Evolutionary conservation across 352 stramenopile species (phyloP), one percentile per base, ranked within the genome.

Genomic region (Pythium inflatum): DNA sequence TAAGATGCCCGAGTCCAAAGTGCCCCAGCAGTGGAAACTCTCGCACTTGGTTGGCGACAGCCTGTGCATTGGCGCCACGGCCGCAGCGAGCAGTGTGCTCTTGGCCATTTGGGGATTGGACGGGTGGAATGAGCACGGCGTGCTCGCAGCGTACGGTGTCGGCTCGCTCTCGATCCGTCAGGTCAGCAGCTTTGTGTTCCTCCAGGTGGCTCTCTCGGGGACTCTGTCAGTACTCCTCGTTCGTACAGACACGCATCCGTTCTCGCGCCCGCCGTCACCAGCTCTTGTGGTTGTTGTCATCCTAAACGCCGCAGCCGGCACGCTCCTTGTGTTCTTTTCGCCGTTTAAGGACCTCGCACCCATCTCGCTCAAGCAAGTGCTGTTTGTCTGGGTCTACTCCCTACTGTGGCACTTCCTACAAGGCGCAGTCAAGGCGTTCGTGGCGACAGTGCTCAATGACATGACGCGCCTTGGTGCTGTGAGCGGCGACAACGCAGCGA

Each of bases 141-240:
- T 91, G 31, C 82, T 97, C 20, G 63, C 75, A 1, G 77, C 74
- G 33, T 87, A 89, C 27, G 75, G 80, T 8, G 59, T 94, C 16
- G 82, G 82, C n/a, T 56, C 87, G 40, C 77, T 98, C 46, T 74
- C 84, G 55, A 98, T 97, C 68, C 80, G 91, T 60, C 84, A 98
- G 77, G 88, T 98, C 53, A 93, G 89, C 67, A 97, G 89, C 70
- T 83, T 96, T 67, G 95, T 98, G 68, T 98, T 98, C 81, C 83
- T 99, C 38, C 97, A 99, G 79, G 87, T 98, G 38, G 97, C 92
- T 31, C 85, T 98, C 13, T 96, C 91, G 3, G 91, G 98, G 67
- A 98, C 98, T 67, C 85, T 98, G 48, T 98, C 94, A 13, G 86
- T 98, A 5, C 98, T 98, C 75, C 90, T 90, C 31, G 88, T 91